phyloP scores from a whole-genome alignment of 441 rosid genomes.

The Adansonia gregorii region DNA sequence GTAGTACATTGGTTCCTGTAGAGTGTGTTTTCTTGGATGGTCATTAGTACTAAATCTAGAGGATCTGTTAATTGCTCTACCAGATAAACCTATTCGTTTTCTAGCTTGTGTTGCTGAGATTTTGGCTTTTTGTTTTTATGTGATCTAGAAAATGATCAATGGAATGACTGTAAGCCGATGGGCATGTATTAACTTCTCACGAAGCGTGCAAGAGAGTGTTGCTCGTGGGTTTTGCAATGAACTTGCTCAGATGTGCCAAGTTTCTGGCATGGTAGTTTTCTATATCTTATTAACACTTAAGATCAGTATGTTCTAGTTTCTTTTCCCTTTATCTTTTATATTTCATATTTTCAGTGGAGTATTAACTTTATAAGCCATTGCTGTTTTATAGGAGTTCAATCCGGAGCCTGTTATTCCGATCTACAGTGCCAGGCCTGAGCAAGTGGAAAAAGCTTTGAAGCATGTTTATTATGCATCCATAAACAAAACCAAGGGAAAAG shows the following conservation, averaged over 20 bases:
- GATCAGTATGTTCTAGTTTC: conserved; percentile 10
- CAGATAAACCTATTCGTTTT: background rate
- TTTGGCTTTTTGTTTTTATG: conserved; percentile 18
- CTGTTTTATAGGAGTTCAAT: conserved; percentile 68
- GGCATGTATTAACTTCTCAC: conserved; percentile 96
- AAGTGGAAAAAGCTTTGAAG: conserved; percentile 94
- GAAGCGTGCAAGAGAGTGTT: conserved; percentile 87
- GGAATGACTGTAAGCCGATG: conserved; percentile 93
- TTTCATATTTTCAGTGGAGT: background rate
- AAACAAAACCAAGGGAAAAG: conserved; percentile 92
- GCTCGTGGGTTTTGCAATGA: conserved; percentile 92
- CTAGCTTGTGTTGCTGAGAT: conserved; percentile 19
- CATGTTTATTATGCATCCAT: conserved; percentile 79
- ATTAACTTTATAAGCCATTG: background rate
- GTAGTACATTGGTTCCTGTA: background rate
- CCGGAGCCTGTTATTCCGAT: conserved; percentile 89
- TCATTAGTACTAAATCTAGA: background rate
- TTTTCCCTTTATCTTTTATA: background rate
- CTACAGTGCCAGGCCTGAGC: conserved; percentile 86
- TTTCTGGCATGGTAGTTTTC: conserved; percentile 87
- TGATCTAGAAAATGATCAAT: conserved; percentile 85
- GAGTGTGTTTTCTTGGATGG: background rate
- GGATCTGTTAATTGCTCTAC: background rate
- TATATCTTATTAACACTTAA: conserved; percentile 3
- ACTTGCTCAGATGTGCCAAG: conserved; percentile 95